Evolutionary conservation across 306 rosid species (phyloP), one percentile per base, ranked within the genome.

Genomic region (Sicyos baderoa): DNA sequence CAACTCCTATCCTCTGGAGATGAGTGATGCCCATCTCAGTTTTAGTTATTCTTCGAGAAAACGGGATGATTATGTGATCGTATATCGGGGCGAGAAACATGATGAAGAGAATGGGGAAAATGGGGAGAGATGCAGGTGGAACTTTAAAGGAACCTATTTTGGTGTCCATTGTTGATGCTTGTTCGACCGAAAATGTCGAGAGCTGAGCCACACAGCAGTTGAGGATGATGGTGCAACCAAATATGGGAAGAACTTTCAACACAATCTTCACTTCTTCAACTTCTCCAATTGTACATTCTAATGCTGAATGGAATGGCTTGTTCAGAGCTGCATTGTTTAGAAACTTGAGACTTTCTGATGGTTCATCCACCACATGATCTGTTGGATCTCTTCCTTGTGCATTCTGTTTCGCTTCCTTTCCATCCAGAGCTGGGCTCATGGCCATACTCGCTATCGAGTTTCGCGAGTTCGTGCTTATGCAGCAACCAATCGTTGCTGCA

Each of bases 51-150:
- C 71, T 88, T 6, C 97, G 66, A 10, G 91, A 85, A 57, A 86
- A 81, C 2, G 99, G 99, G 71, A 90, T 74, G 72, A 93, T 86
- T 50, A 90, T 25, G 47, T 85, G 91, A 81, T 93, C 96, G 48
- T 93, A 93, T 12, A 88, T 50, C 0, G 99, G 99, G 3, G 96
- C 96, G 3, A 93, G 76, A 80, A 86, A 76, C 70, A 93, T 86
- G 81, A 93, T 87, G 78, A 90, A 93, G 69, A 87, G 68, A 7
- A 90, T 91, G 0, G 99, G 99, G 37, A 93, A 93, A 52, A 93
- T n/a, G 37, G 99, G 97, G 63, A 93, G 78, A 2, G 99, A 93
- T 37, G 97, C 96, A 4, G 97, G 97, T 1, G 99, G 97, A n/a
- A 93, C 86, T 42, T 82, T 88, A 1, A 93, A 68, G 66, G 94